A percentile compares a stretch with the other conserved stretches of the same genome.
Evolutionary conservation across 2,329 filamentous ascomycete genomes (phyloP).

Genomic region (Hypoxylon sp.): DNA sequence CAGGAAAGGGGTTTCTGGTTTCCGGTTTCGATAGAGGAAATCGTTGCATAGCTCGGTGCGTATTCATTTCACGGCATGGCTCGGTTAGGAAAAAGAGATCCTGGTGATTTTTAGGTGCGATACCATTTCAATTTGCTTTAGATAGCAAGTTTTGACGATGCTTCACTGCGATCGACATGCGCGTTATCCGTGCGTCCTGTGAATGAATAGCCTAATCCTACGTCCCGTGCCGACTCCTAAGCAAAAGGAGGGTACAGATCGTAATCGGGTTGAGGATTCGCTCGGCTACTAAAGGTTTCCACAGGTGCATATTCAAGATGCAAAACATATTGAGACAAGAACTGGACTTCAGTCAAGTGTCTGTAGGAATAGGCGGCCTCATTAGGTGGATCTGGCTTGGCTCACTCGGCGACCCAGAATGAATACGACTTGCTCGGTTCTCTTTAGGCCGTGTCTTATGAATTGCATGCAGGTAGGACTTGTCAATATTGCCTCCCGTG

Average conservation of each 20-base stretch:
- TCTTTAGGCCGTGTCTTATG: not conserved
- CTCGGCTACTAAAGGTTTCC: not conserved
- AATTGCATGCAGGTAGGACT: not conserved
- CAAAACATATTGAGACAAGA: not conserved
- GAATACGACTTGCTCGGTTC: not conserved
- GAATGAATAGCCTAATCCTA: not conserved
- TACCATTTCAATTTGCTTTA: constrained; percentile 18
- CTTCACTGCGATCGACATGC: constrained; percentile 9
- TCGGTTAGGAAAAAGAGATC: constrained; percentile 22
- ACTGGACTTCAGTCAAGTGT: not conserved
- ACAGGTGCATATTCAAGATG: not conserved
- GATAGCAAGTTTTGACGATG: constrained; percentile 17
- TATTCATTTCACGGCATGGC: constrained; percentile 20
- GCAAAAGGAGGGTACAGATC: not conserved
- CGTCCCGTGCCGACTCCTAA: not conserved
- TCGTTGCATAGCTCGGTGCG: constrained; percentile 26
- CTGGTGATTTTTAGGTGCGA: constrained; percentile 30
- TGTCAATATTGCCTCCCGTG: not conserved
- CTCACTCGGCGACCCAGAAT: not conserved
- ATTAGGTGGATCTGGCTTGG: not conserved
- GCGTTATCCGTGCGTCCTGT: constrained; percentile 1
- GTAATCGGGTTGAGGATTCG: not conserved
- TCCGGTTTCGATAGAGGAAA: constrained; percentile 9
- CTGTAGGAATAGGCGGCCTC: not conserved
- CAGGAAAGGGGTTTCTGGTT: not conserved